phyloP scores from a whole-genome alignment of 768 basidiomycete species.

The Psilocybe sp. region DNA sequence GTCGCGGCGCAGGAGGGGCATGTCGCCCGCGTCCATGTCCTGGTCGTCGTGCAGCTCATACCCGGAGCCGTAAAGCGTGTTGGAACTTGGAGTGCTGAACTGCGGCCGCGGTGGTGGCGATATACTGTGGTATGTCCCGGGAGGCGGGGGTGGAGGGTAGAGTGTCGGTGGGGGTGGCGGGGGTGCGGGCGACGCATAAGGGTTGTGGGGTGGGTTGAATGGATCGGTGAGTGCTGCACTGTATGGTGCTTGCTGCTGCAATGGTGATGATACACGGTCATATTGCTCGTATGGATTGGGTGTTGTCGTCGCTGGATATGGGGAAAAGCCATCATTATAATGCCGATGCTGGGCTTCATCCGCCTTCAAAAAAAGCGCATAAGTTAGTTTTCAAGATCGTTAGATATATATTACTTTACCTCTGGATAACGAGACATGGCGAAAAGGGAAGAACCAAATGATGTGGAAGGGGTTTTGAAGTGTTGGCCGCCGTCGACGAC shows the following conservation, averaged over 20 bases:
- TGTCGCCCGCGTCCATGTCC: constrained; percentile 56
- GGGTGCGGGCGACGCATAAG: constrained; percentile 20
- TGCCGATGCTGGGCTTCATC: constrained; percentile 62
- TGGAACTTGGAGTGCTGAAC: constrained; percentile 1
- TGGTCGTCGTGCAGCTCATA: constrained; percentile 46
- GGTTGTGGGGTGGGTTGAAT: constrained; percentile 33
- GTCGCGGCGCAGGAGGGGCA: constrained; percentile 61
- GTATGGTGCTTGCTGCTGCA: constrained; percentile 7
- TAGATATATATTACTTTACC: constrained; percentile 12
- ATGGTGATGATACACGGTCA: constrained; percentile 26
- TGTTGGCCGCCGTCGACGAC: too few relatives aligned
- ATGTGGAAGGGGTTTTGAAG: too few relatives aligned
- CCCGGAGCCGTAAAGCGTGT: constrained; percentile 3
- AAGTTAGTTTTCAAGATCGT: not conserved
- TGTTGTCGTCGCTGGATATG: constrained; percentile 36
- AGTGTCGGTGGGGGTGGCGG: constrained; percentile 20
- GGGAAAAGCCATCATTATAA: constrained; percentile 67
- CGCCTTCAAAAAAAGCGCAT: constrained; percentile 33
- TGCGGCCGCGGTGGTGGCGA: constrained; percentile 5
- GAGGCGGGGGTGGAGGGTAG: constrained; percentile 21
- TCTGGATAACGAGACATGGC: constrained; percentile 34
- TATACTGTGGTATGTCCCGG: constrained; percentile 11
- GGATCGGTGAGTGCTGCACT: constrained; percentile 31
- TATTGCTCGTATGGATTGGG: constrained; percentile 42
- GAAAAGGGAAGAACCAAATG: not conserved